These are phyloP conservation scores for Nannochloropsis gaditana DNA, from an alignment of 108 stramenopile species.

Conservation along the genomic window DNA sequence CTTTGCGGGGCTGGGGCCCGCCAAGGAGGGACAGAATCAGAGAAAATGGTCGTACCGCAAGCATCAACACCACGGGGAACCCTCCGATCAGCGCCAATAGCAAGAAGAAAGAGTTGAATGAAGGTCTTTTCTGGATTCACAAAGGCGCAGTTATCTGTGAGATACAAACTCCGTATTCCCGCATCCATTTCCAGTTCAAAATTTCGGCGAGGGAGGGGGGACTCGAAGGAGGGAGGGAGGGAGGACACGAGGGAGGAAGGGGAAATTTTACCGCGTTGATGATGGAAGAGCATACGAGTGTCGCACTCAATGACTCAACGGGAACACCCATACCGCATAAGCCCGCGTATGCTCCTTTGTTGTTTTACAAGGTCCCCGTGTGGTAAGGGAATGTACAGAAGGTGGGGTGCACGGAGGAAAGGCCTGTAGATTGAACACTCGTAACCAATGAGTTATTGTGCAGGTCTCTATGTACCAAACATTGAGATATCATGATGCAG, in stretches of 20 bases:
- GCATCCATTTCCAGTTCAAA: background rate
- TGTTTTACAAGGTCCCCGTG: conserved; percentile 6
- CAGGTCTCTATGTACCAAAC: no score
- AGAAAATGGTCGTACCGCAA: background rate
- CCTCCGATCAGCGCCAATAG: background rate
- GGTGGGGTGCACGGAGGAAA: background rate
- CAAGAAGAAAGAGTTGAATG: background rate
- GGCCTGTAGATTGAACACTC: background rate
- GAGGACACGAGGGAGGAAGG: background rate
- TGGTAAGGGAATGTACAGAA: background rate
- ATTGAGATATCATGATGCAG: no score
- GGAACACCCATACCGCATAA: background rate
- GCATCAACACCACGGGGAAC: no score
- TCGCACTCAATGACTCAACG: conserved; percentile 11
- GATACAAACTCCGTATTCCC: conserved; percentile 10
- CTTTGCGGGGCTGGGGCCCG: background rate
- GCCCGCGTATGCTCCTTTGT: background rate
- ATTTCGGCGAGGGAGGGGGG: background rate
- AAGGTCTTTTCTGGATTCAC: background rate
- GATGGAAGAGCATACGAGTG: conserved; percentile 19
- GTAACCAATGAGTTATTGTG: no score
- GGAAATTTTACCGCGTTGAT: background rate
- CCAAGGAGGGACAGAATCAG: background rate
- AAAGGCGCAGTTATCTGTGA: background rate
- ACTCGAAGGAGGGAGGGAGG: background rate